Evolutionary conservation across 768 basidiomycete genomes (phyloP).

Genomic region (Nidula microcarpa): DNA sequence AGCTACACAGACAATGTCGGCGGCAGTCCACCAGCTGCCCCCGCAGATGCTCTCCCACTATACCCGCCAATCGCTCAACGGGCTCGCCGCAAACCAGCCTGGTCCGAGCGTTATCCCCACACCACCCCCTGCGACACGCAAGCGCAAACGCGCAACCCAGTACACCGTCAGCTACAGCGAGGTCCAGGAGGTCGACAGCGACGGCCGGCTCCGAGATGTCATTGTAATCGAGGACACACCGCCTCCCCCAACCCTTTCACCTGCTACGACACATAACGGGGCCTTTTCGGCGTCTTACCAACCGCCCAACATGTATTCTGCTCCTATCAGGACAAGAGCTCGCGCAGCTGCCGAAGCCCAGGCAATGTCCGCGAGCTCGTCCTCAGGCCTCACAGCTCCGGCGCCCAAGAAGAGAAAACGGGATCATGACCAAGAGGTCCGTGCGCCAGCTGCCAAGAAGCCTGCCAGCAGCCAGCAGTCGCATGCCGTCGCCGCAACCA

Average conservation of each 20-base stretch:
- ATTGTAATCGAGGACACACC: slow-evolving; percentile 94
- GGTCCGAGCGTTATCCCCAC: slow-evolving; percentile 69
- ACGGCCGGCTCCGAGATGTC: slow-evolving; percentile 77
- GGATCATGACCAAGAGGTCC: slow-evolving; percentile 71
- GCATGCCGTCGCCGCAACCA: slow-evolving; percentile 45
- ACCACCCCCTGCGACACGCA: slow-evolving; percentile 70
- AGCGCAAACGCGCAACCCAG: slow-evolving; percentile 79
- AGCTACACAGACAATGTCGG: slow-evolving; percentile 60
- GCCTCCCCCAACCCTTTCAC: slow-evolving; percentile 76
- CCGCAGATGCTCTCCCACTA: slow-evolving; percentile 63
- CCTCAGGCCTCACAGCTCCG: slow-evolving; percentile 63
- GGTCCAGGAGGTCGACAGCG: slow-evolving; percentile 80
- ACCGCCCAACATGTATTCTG: slow-evolving; percentile 68
- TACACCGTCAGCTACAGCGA: slow-evolving; percentile 85
- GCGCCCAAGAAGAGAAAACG: slow-evolving; percentile 82
- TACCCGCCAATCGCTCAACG: slow-evolving; percentile 56
- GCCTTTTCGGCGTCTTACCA: slow-evolving; percentile 79
- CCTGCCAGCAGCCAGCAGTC: slow-evolving; percentile 47
- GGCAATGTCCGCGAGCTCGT: slow-evolving; percentile 66
- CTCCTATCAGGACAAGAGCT: slow-evolving; percentile 80
- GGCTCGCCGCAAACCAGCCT: slow-evolving; percentile 30
- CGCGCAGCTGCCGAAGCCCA: slow-evolving; percentile 86
- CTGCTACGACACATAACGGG: slow-evolving; percentile 66
- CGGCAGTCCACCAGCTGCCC: slow-evolving; percentile 66
- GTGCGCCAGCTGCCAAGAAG: slow-evolving; percentile 67